Conservation (phyloP, 805 yeast species). For the Millerozyma acaciae region DNA sequence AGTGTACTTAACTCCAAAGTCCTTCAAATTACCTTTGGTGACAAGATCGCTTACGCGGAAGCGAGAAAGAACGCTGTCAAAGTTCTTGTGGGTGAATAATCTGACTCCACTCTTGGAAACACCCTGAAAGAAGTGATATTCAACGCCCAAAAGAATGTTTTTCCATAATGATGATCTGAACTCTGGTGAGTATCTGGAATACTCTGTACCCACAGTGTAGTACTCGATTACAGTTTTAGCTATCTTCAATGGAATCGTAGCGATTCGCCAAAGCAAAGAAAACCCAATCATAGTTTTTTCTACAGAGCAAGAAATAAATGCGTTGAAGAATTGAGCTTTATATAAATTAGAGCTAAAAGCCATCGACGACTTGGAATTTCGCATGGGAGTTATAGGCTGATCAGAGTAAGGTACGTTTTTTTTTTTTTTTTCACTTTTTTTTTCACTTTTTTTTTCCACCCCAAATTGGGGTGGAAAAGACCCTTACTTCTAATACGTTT, state of each 20-base stretch:
- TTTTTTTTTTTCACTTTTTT: no score
- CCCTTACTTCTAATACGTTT: no score
- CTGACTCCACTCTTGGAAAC: constrained; percentile 20
- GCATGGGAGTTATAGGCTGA: no score
- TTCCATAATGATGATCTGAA: constrained; percentile 26
- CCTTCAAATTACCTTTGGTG: not conserved
- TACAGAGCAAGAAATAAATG: no score
- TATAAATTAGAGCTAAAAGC: no score
- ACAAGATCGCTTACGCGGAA: constrained; percentile 9
- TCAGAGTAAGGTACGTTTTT: no score
- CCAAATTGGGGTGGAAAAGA: no score
- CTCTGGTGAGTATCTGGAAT: constrained; percentile 23
- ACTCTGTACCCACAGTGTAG: constrained; percentile 31
- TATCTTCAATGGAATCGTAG: constrained; percentile 21
- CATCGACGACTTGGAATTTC: no score
- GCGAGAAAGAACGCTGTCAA: constrained; percentile 13
- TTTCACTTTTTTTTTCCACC: no score
- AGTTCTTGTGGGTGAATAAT: constrained; percentile 18
- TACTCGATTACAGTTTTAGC: constrained; percentile 20
- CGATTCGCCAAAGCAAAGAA: no score
- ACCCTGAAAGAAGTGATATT: constrained; percentile 22
- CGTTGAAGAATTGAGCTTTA: no score
- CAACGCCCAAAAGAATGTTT: constrained; percentile 24
- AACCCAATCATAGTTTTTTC: no score
- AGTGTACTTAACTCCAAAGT: not conserved